Evolutionary conservation across 1,284 basidiomycete species (phyloP), one percentile per base, ranked within the genome.

Genomic region (Pseudozyma tsukubaensis): DNA sequence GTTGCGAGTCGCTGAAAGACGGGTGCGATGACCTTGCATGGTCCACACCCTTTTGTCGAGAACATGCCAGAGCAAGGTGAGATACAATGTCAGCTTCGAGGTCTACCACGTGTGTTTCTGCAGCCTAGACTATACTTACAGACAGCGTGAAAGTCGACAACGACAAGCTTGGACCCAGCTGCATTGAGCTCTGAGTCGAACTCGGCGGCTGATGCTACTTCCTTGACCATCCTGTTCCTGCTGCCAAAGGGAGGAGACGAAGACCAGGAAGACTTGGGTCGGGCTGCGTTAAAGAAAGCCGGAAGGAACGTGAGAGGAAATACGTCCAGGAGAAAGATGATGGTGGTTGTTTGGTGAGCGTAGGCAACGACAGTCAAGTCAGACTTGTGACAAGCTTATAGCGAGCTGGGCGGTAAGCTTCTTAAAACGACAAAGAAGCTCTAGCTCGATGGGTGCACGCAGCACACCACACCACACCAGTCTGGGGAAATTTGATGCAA

Each of bases 121-220:
- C n/a, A 39, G 18, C 10, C 16, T 19, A 11, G 37, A n/a, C 12
- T 11, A 16, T 35, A 75, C 72, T 68, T 50, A 75, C 72, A 75
- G 4, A 57, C 44, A 29, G 72, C 72, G 43, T 75, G 72, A n/a
- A 75, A 75, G 60, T 75, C 72, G 43, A 75, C 72, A 19, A 75
- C 72, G 29, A 75, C 72, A 9, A 72, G 68, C 64, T 72, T 75
- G 50, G 60, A 63, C 40, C 68, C 57, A 6, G 72, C 72, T 34
- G 59, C 45, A 29, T 29, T 58, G 57, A 75, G 68, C 60, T 75
- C 63, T 13, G 56, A 13, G 43, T 75, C 72, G 44, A 75, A 75
- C 42, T 75, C 72, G 50, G 57, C 35, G 40, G 59, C 54, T n/a
- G 68, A 67, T 21, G 52, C 50, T 34, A 75, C 57, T 49, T 75